Evolutionary conservation across 805 yeast species (phyloP).

Genomic region (Candida tammaniensis): DNA sequence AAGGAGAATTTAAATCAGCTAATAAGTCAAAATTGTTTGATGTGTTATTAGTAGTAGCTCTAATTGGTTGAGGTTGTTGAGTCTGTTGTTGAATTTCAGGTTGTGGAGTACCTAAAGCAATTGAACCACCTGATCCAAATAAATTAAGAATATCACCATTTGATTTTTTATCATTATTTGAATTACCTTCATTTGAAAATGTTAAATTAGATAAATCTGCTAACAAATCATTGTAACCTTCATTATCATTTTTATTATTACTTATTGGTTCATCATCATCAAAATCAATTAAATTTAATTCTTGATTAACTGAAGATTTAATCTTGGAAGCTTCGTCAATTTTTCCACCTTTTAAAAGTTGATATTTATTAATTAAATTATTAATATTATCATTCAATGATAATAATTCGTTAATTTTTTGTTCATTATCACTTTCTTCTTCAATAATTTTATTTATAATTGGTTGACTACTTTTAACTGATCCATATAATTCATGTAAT

Average conservation of each 20-base stretch:
- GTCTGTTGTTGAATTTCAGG: constrained; percentile 10
- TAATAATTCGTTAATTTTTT: constrained; percentile 61
- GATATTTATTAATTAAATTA: constrained; percentile 63
- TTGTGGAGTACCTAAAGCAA: constrained; percentile 28
- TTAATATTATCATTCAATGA: constrained; percentile 75
- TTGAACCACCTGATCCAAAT: constrained; percentile 54
- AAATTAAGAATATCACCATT: constrained; percentile 30
- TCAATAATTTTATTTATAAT: constrained; percentile 79
- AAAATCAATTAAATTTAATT: constrained; percentile 42
- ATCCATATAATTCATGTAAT: constrained; percentile 67
- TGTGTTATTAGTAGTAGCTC: constrained; percentile 8
- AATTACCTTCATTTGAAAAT: constrained; percentile 31
- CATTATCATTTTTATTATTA: constrained; percentile 30
- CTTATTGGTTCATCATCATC: constrained; percentile 38
- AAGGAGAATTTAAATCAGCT: constrained; percentile 39
- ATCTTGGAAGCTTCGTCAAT: constrained; percentile 51
- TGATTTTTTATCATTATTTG: constrained; percentile 9
- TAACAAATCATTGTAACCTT: constrained; percentile 63
- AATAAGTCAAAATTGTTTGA: constrained; percentile 25
- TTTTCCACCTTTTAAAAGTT: constrained; percentile 63
- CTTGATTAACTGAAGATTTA: constrained; percentile 25
- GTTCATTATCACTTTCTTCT: constrained; percentile 69
- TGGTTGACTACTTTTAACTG: constrained; percentile 83
- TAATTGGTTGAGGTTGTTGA: constrained; percentile 11
- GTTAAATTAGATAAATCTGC: constrained; percentile 68